Percentiles rank a stretch among this genome's conserved stretches.
Evolutionary conservation across 2,329 filamentous ascomycete genomes (phyloP).

Genomic region (Trichoderma atroviride): DNA sequence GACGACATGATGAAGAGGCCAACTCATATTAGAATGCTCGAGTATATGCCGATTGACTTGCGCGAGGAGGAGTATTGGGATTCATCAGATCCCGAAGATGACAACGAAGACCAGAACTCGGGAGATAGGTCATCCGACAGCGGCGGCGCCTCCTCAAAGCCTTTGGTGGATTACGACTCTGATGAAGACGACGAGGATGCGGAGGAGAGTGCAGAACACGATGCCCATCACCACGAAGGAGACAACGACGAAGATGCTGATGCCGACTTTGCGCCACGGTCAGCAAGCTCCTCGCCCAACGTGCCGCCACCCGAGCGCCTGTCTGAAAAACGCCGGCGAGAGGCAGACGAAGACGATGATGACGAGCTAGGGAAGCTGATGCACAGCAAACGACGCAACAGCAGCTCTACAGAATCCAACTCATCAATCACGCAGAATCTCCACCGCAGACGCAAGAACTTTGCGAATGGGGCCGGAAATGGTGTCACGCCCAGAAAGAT

Average conservation of each 20-base stretch:
- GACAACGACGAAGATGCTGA: slow-evolving; percentile 34
- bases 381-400: slow-evolving; percentile 63
- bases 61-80: slow-evolving; percentile 96
- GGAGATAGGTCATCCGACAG: slow-evolving; percentile 55
- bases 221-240: slow-evolving; percentile 39
- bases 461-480: slow-evolving; percentile 46
- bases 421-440: slow-evolving; percentile 40
- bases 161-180: slow-evolving; percentile 88
- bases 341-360: slow-evolving; percentile 81
- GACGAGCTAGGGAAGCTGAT: slow-evolving; percentile 87
- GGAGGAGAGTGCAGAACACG: slow-evolving; percentile 64
- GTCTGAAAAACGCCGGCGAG: slow-evolving; percentile 85
- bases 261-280: slow-evolving; percentile 32
- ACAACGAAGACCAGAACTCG: slow-evolving; percentile 52
- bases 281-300: slow-evolving; percentile 27
- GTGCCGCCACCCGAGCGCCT: slow-evolving; percentile 73
- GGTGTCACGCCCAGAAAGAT: slow-evolving; percentile 54
- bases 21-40: slow-evolving; percentile 63
- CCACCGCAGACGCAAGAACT: slow-evolving; percentile 44
- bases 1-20: slow-evolving; percentile 55
- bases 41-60: slow-evolving; percentile 72
- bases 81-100: slow-evolving; percentile 82
- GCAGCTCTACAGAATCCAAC: slow-evolving; percentile 53
- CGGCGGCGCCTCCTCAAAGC: slow-evolving; percentile 63
- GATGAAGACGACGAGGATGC: slow-evolving; percentile 68